phyloP scores from a whole-genome alignment of 1,284 basidiomycete species.

The Papiliotrema laurentii region DNA sequence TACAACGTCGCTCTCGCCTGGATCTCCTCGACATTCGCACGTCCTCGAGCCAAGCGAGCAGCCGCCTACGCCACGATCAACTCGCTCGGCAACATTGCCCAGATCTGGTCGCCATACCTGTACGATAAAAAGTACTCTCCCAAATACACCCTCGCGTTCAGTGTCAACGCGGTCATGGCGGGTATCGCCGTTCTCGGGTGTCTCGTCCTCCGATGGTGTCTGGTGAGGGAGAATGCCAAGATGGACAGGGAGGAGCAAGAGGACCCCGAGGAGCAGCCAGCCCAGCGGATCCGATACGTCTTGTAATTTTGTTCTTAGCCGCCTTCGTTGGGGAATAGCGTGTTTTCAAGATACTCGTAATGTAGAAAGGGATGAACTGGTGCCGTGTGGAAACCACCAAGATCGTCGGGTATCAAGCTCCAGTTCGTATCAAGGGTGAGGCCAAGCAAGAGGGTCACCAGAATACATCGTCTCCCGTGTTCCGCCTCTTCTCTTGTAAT shows the following conservation, averaged over 20 bases:
- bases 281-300: constrained; percentile 7
- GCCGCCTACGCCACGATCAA: constrained; percentile 38
- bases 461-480: too few relatives aligned
- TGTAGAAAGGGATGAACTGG: too few relatives aligned
- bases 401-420: too few relatives aligned
- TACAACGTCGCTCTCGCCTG: constrained; percentile 35
- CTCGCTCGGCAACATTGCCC: constrained; percentile 30
- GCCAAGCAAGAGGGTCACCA: too few relatives aligned
- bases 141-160: constrained; percentile 29
- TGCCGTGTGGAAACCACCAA: too few relatives aligned
- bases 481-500: too few relatives aligned
- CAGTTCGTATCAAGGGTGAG: too few relatives aligned
- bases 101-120: constrained; percentile 37
- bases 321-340: too few relatives aligned
- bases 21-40: constrained; percentile 33
- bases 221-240: constrained; percentile 24
- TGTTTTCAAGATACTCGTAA: too few relatives aligned
- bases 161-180: constrained; percentile 26
- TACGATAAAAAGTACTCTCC: constrained; percentile 27
- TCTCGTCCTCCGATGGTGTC: constrained; percentile 23
- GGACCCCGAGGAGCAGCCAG: not conserved
- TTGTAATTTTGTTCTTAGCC: constrained; percentile 3
- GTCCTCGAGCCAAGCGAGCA: constrained; percentile 34
- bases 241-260: constrained; percentile 18
- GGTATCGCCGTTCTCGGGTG: constrained; percentile 20